Base-by-base conservation (phyloP, 2,329 filamentous ascomycete species). In the Tolypocladium nubicola region DNA sequence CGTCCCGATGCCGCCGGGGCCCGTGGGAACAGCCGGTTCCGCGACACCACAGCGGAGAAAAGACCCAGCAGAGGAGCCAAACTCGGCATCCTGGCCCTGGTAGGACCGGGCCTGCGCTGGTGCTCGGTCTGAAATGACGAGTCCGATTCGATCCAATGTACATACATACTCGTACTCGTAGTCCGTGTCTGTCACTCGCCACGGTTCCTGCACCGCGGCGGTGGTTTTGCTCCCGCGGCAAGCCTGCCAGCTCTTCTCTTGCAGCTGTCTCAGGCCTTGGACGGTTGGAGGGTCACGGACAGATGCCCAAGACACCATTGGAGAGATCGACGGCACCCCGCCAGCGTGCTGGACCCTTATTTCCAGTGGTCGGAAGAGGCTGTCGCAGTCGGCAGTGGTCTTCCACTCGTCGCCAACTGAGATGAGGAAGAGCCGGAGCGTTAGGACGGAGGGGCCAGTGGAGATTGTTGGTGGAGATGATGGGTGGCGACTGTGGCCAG, bases 21-120 rank as follows among this genome's bases (percentile, higher is more conserved):
- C 53, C 56, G 58, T 58, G 58, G 58, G 21, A 56, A 56, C 47
- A 57, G 57, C 60, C 60, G 59, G 57, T 62, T 62, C 59, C 60
- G 56, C 58, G 58, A 53, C 52, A 55, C 14, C 40, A 55, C 19
- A 45, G 40, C 40, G 53, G 40, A 54, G 35, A 43, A 54, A 13
- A 26, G 52, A 39, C 37, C 21, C 21, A 41, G 52, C 13, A 26
- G 52, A 23, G 47, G 41, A 45, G 40, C 40, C 8, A 43, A n/a
- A 50, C 26, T 35, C 26, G 11, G 26, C 47, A 50, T 50, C 47
- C 47, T 50, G 47, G 47, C 47, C 26, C 47, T n/a, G 26, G 47
- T 13, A 50, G 14, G 47, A 50, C 21, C 9, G 47, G 47, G 47
- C 19, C 45, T 10, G 23, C 23, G 21, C 45, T 50, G 30, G 8